Conservation (phyloP, 2,329 filamentous ascomycete species). For the Stachybotrys echinatus region DNA sequence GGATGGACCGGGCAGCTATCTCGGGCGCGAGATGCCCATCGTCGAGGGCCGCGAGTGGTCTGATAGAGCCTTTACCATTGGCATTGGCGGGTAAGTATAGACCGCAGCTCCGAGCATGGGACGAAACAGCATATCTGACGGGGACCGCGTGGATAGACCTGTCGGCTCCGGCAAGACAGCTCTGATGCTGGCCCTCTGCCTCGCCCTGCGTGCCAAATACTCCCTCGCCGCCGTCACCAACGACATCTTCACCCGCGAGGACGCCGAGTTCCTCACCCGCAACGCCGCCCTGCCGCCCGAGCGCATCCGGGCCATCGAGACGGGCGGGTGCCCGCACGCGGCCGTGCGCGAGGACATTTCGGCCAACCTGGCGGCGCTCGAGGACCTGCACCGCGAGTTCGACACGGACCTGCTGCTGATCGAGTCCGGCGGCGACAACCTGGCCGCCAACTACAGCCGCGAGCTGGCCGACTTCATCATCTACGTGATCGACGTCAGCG, state of each 20-base stretch:
- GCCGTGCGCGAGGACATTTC: conserved; percentile 96
- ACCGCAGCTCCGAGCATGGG: no score
- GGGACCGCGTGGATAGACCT: conserved; percentile 50
- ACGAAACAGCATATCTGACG: no score
- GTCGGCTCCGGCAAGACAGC: conserved; percentile 97
- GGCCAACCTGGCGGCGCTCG: conserved; percentile 86
- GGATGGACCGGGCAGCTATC: conserved; percentile 84
- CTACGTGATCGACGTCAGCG: conserved; percentile 96
- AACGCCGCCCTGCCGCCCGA: conserved; percentile 75
- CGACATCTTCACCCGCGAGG: conserved; percentile 97
- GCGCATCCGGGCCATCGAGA: conserved; percentile 94
- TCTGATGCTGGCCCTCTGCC: conserved; percentile 90
- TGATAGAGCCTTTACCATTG: conserved; percentile 88
- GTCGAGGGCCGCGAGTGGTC: conserved; percentile 82
- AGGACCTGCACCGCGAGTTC: conserved; percentile 80
- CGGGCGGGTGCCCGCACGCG: conserved; percentile 93
- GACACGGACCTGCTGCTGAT: conserved; percentile 81
- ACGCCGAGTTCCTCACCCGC: conserved; percentile 92
- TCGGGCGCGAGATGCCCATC: conserved; percentile 89
- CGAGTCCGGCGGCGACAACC: conserved; percentile 92
- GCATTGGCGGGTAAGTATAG: conserved; percentile 81
- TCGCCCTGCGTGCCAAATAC: conserved; percentile 72
- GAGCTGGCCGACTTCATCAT: conserved; percentile 97
- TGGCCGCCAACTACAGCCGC: conserved; percentile 92
- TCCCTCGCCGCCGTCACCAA: conserved; percentile 95